Base-by-base conservation (phyloP, 768 basidiomycete species). In the Chiua virens region DNA sequence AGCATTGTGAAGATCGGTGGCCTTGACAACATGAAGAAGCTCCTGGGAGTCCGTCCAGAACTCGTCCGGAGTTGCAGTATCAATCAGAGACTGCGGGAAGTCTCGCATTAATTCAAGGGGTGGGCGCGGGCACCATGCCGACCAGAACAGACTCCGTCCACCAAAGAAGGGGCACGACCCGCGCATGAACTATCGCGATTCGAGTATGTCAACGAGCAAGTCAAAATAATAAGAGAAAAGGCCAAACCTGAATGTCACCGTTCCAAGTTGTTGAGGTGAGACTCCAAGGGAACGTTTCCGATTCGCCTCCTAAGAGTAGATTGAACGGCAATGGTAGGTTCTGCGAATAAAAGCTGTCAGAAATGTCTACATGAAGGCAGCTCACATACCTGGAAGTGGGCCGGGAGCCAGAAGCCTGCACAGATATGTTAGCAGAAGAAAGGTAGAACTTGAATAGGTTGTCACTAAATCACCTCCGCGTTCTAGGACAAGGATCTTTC, bases 401-500 rank as follows among this genome's bases (percentile, higher is more conserved):
- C 28, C 30, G 45, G 50, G 13, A 55, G 53, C 53, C 53, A 55
- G 20, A 52, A 37, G 17, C 37, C 53, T 54, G 35, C n/a, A 11
- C 13, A 17, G 9, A 1, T 9, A 25, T 14, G 9, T 21, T 21
- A 32, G 44, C 30, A 45, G 42, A 50, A 8, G 9, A 11, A 21
- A 20, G 8, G 22, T 13, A 8, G 11, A n/a, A n/a, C n/a, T n/a
- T n/a, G 25, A 5, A 35, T 22, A 23, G 15, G 4, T 17, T 18
- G 3, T 27, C 15, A 2, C 9, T 28, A 17, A 34, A 34, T 42
- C 30, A 53, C 54, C 47, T 30, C 59, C 47, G 17, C 58, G 52
- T 28, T 60, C 58, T 13, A 52, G 54, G 11, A 60, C 40, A 35
- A 60, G 58, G n/a, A 60, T 60, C 49, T 38, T 52, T 37, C 58